Evolutionary conservation across 768 basidiomycete species (phyloP).

Genomic region (Collybiopsis luxurians): DNA sequence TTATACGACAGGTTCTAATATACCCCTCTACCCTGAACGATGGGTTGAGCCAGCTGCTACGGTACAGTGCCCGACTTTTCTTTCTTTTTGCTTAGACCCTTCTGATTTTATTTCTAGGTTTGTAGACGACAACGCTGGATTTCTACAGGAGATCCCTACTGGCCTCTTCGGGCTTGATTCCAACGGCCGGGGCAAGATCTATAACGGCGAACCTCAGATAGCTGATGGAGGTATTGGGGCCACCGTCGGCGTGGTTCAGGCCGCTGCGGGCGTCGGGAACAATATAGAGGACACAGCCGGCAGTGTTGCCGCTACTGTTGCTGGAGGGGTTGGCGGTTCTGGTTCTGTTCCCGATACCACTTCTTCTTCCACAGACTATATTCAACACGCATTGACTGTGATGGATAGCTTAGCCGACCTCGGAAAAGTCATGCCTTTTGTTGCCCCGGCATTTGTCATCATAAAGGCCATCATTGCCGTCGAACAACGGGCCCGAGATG

Average conservation of each 20-base stretch:
- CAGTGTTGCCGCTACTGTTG: background rate
- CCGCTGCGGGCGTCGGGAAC: background rate
- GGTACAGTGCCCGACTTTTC: background rate
- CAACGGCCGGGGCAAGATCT: background rate
- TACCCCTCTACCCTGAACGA: background rate
- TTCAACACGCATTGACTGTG: slow-evolving; percentile 29
- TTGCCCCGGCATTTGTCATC: slow-evolving; percentile 36
- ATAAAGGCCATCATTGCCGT: slow-evolving; percentile 39
- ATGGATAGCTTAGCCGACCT: slow-evolving; percentile 30
- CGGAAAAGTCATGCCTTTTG: slow-evolving; percentile 33
- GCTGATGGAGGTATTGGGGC: background rate
- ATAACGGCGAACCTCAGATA: background rate
- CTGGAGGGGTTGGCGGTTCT: no score
- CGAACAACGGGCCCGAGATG: slow-evolving; percentile 33
- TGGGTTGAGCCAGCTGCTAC: slow-evolving; percentile 3
- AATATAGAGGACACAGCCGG: background rate
- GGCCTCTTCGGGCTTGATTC: background rate
- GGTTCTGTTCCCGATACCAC: no score
- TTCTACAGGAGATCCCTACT: slow-evolving; percentile 2
- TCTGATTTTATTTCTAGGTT: background rate
- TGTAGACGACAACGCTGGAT: background rate
- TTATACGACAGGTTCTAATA: background rate
- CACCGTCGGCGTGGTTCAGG: background rate
- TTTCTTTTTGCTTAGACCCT: background rate
- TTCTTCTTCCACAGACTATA: slow-evolving; percentile 2